Percentiles rank a stretch among this genome's conserved stretches.
These are phyloP conservation scores for Lactuca sativa DNA, from an alignment of 129 eudicot species.

Conservation along the genomic window DNA sequence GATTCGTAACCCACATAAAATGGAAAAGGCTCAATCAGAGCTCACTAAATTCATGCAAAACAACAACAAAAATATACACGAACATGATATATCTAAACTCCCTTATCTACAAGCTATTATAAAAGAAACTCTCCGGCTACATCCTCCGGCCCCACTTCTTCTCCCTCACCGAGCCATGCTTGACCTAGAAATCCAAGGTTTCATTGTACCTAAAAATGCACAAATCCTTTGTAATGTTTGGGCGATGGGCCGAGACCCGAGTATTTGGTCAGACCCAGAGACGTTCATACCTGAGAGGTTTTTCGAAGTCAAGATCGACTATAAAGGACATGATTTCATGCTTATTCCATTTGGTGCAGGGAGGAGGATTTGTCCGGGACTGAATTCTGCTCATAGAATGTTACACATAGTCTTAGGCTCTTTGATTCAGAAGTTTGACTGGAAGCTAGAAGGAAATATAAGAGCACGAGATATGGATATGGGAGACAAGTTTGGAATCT, in stretches of 20 bases:
- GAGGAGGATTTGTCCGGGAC: constrained; percentile 44
- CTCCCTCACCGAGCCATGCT: constrained; percentile 38
- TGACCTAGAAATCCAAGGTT: constrained; percentile 39
- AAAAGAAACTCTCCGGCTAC: constrained; percentile 50
- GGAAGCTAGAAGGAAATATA: constrained; percentile 31
- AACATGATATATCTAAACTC: constrained; percentile 37
- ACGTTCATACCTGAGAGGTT: constrained; percentile 45
- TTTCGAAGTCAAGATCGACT: constrained; percentile 18
- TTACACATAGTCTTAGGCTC: constrained; percentile 43
- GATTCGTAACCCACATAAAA: constrained; percentile 32
- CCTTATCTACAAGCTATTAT: constrained; percentile 46
- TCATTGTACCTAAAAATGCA: constrained; percentile 41
- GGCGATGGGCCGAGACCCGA: constrained; percentile 49
- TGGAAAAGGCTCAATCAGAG: constrained; percentile 26
- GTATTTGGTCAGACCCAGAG: constrained; percentile 35
- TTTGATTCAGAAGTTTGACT: constrained; percentile 33
- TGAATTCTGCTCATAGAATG: constrained; percentile 43
- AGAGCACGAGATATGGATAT: constrained; percentile 33
- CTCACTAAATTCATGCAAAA: constrained; percentile 17
- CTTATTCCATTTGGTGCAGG: constrained; percentile 50
- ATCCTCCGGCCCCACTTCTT: constrained; percentile 46
- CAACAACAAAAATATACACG: constrained; percentile 9
- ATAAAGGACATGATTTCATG: constrained; percentile 42
- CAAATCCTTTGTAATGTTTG: constrained; percentile 47
- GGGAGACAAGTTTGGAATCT: constrained; percentile 42